Evolutionary conservation across 441 rosid genomes (phyloP).

Genomic region (Erodium texanum): DNA sequence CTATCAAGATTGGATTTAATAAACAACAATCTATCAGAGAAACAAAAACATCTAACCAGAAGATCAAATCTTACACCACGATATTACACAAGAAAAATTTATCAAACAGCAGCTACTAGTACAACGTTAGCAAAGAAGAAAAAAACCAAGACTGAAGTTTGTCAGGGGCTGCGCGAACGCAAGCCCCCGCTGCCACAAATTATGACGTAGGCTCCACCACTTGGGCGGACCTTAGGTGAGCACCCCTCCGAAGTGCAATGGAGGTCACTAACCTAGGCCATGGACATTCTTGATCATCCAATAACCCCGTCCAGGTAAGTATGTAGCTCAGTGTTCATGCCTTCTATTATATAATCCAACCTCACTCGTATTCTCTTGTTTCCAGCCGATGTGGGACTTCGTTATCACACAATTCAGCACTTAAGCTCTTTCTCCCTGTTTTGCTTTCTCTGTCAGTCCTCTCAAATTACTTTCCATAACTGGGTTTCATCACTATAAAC

Average conservation of each 20-base stretch:
- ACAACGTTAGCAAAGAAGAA: too few relatives aligned
- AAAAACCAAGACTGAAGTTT: neutral
- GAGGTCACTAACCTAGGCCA: slow-evolving; percentile 8
- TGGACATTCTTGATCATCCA: neutral
- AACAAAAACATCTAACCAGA: too few relatives aligned
- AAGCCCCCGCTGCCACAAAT: neutral
- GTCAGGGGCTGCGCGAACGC: neutral
- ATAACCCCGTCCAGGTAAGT: slow-evolving; percentile 6
- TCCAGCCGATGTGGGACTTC: neutral
- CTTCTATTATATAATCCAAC: neutral
- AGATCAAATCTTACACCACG: too few relatives aligned
- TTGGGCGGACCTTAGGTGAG: neutral
- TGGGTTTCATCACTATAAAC: too few relatives aligned
- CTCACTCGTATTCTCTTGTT: neutral
- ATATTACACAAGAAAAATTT: too few relatives aligned
- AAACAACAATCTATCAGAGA: too few relatives aligned
- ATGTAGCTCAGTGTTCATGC: neutral
- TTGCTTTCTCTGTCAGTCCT: too few relatives aligned
- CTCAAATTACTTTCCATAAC: too few relatives aligned
- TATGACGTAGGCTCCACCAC: neutral
- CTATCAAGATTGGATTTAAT: too few relatives aligned
- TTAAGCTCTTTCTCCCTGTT: too few relatives aligned
- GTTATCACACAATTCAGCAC: neutral
- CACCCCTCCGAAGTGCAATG: neutral
- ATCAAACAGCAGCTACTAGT: too few relatives aligned